A percentile compares a stretch with the other conserved stretches of the same genome.
Conservation (phyloP, 2,329 filamentous ascomycete genomes). For the Sporothrix pseudoabietina region DNA sequence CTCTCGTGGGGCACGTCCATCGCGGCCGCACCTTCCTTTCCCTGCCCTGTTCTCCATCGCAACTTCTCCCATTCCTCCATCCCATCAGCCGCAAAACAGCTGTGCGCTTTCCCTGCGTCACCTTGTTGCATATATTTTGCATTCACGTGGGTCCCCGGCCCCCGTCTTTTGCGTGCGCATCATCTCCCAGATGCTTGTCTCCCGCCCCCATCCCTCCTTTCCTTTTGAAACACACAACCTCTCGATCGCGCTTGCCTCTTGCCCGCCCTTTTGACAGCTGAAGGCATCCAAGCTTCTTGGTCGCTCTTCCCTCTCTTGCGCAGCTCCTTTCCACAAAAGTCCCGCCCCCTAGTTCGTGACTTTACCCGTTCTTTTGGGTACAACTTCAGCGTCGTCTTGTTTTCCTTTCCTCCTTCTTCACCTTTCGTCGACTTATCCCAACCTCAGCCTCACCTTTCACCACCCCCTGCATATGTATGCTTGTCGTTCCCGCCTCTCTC, state of each 20-base stretch:
- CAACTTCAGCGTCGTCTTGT: neutral
- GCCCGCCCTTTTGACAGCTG: slow-evolving; percentile 18
- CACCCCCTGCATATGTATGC: slow-evolving; percentile 1
- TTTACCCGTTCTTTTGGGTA: neutral
- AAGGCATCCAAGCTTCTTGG: neutral
- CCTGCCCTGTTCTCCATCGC: neutral
- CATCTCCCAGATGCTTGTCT: neutral
- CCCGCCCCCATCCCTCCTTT: neutral
- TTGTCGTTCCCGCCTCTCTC: neutral
- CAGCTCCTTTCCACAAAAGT: neutral
- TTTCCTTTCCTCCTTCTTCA: neutral
- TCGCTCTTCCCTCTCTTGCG: neutral
- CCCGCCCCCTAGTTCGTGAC: neutral
- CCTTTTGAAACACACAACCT: slow-evolving; percentile 18
- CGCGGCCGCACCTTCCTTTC: neutral
- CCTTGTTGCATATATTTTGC: neutral
- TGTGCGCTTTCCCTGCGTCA: slow-evolving; percentile 5
- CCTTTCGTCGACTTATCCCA: neutral
- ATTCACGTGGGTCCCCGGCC: neutral
- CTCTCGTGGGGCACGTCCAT: slow-evolving; percentile 2
- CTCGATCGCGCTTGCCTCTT: slow-evolving; percentile 11
- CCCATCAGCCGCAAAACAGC: slow-evolving; percentile 21
- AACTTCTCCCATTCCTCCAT: slow-evolving; percentile 1
- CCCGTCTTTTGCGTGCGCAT: slow-evolving; percentile 9
- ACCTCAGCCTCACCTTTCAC: neutral